Evolutionary conservation across 805 yeast species (phyloP).

Genomic region (Cephaloascus fragrans): DNA sequence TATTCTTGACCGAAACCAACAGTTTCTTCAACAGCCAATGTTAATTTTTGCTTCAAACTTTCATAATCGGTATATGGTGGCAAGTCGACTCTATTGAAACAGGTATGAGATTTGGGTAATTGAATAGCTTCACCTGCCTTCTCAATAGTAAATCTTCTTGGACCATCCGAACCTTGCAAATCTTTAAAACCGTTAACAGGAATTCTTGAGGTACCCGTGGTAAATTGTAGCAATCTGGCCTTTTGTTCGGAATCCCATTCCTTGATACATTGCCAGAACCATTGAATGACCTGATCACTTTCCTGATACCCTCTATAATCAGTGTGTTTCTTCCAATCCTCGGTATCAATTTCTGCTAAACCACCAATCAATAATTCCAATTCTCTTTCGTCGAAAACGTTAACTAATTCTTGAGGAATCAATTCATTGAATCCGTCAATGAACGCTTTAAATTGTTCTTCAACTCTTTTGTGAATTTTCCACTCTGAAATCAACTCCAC

Average conservation of each 20-base stretch:
- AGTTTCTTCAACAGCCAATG: constrained; percentile 96
- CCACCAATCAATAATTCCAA: constrained; percentile 96
- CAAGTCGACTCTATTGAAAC: constrained; percentile 97
- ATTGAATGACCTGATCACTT: constrained; percentile 90
- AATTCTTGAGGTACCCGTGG: constrained; percentile 98
- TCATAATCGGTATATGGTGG: constrained; percentile 89
- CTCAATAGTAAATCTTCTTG: constrained; percentile 96
- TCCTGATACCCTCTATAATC: constrained; percentile 98
- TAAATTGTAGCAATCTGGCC: constrained; percentile 90
- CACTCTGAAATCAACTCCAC: constrained; percentile 93
- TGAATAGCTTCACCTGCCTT: constrained; percentile 93
- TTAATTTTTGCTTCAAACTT: constrained; percentile 77
- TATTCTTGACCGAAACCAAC: constrained; percentile 98
- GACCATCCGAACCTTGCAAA: constrained; percentile 98
- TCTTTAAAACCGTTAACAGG: constrained; percentile 99
- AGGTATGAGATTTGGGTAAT: constrained; percentile 94
- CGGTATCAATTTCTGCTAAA: constrained; percentile 93
- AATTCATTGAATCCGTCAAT: constrained; percentile 96
- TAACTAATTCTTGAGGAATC: constrained; percentile 92
- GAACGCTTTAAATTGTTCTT: constrained; percentile 92
- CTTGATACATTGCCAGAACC: constrained; percentile 95
- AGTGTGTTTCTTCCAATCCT: constrained; percentile 98
- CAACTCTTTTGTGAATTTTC: constrained; percentile 88
- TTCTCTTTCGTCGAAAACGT: constrained; percentile 96
- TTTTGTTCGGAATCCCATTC: constrained; percentile 96